phyloP scores from a whole-genome alignment of 2,329 filamentous ascomycete genomes.

The Fusarium incarnatum region DNA sequence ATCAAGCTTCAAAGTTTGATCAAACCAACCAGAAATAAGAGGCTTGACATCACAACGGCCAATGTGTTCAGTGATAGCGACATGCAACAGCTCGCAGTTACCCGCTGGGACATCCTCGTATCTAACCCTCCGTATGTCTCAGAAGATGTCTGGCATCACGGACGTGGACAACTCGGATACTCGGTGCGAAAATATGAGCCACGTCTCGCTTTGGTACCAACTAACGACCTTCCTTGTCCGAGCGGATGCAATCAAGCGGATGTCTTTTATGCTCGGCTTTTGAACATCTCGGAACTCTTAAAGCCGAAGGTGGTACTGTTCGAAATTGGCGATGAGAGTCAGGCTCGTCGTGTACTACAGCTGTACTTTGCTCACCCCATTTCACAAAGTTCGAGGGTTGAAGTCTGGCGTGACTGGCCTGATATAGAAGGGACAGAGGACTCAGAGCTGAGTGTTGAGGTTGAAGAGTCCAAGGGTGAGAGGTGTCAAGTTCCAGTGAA shows the following conservation, averaged over 20 bases:
- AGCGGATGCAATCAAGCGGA: constrained; percentile 56
- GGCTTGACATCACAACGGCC: constrained; percentile 59
- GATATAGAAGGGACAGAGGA: constrained; percentile 52
- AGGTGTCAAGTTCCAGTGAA: constrained; percentile 52
- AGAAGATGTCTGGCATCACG: constrained; percentile 55
- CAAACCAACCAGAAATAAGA: constrained; percentile 31
- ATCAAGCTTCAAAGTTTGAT: constrained; percentile 42
- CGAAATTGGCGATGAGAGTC: constrained; percentile 77
- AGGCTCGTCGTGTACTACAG: constrained; percentile 72
- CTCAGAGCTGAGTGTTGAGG: constrained; percentile 44
- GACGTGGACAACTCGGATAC: constrained; percentile 64
- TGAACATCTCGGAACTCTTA: constrained; percentile 64
- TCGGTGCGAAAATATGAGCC: constrained; percentile 89
- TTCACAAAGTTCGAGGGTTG: constrained; percentile 55
- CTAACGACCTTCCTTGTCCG: constrained; percentile 46
- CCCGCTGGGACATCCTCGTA: constrained; percentile 73
- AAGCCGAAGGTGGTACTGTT: constrained; percentile 69
- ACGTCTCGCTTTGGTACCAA: constrained; percentile 77
- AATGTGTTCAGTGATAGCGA: constrained; percentile 62
- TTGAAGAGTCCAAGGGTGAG: constrained; percentile 20
- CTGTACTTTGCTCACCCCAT: constrained; percentile 55
- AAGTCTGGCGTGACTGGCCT: constrained; percentile 80
- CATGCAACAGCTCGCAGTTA: constrained; percentile 44
- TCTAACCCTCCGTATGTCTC: constrained; percentile 96
- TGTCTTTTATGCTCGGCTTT: constrained; percentile 75